Base-by-base conservation (phyloP, 768 basidiomycete genomes). In the Russula olivacea region DNA sequence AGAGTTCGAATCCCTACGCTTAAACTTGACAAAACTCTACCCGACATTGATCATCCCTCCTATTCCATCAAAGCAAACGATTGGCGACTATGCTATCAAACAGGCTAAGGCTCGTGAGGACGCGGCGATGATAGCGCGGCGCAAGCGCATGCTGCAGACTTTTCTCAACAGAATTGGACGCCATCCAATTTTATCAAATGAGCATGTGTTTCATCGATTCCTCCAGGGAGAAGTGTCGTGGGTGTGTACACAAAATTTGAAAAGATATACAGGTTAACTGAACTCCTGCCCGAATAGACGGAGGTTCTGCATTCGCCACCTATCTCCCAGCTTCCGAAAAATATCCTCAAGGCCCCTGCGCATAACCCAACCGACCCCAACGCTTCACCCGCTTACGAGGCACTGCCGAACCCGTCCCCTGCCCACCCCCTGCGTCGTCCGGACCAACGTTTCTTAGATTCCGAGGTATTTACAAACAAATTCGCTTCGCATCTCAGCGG, bases 81-180 rank as follows among this genome's bases (percentile, higher is more conserved):
- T 99, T 43, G 85, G 92, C 9, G 97, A 98, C 70, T 99, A 99
- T 78, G 97, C 97, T 2, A 88, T 94, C 65, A 98, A 98, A 75
- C 94, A 94, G 71, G 87, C 83, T 15, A 97, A 96, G 74, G 97
- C 96, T 25, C 98, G 96, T 71, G 97, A 99, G 71, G 97, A 99
- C 72, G 85, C 86, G 3, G 82, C 88, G 1, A 84, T 98, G 78
- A 98, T 99, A 72, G 84, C 92, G 2, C 80, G 91, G 66, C 81
- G 97, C 65, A 96, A 93, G 74, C 86, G 97, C 53, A 92, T 98
- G 87, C 79, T 99, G 34, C 91, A 94, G 73, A 95, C 93, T 3
- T 99, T 98, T 76, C 78, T 99, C 50, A 95, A 96, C 71, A 83
- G 97, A 58, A 74, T 96, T 56, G 88, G 86, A 17, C 81, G 86